A percentile compares a stretch with the other conserved stretches of the same genome.
Evolutionary conservation across 2,329 filamentous ascomycete genomes (phyloP).

Genomic region (Ambrosiella cleistominuta): DNA sequence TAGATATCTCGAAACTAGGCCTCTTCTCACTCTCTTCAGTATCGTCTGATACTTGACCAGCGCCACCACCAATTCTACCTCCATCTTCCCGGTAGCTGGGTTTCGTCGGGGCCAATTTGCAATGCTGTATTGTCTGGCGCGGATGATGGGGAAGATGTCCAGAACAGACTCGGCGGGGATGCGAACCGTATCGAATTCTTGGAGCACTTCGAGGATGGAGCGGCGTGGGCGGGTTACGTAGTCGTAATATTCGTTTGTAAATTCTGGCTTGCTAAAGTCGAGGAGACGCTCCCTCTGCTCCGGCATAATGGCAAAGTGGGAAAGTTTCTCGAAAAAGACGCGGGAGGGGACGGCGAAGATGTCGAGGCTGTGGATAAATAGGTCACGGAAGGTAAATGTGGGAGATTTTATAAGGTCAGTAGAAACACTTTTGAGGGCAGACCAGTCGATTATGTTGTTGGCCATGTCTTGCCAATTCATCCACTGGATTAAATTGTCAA

Average conservation of each 20-base stretch:
- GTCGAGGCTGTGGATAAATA: conserved; percentile 72
- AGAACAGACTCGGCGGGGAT: conserved; percentile 59
- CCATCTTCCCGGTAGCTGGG: conserved; percentile 24
- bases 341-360: conserved; percentile 78
- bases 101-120: conserved; percentile 33
- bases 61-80: conserved; percentile 53
- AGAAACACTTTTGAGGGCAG: conserved; percentile 2
- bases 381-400: conserved; percentile 45
- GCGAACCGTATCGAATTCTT: conserved; percentile 72
- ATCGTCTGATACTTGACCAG: conserved; percentile 86
- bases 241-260: conserved; percentile 84
- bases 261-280: conserved; percentile 66
- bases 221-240: conserved; percentile 83
- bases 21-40: conserved; percentile 65
- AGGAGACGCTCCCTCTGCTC: conserved; percentile 65
- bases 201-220: conserved; percentile 78
- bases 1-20: conserved; percentile 80
- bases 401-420: conserved; percentile 3
- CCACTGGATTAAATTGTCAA: conserved; percentile 56
- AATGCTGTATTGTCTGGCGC: conserved; percentile 88
- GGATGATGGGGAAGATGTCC: conserved; percentile 60
- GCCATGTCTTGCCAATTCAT: conserved; percentile 66
- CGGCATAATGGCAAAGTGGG: conserved; percentile 53
- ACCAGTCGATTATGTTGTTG: conserved; percentile 41
- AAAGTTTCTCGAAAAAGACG: conserved; percentile 64